phyloP scores from a whole-genome alignment of 2,329 filamentous ascomycete species.

The Epichloe coenophiala region DNA sequence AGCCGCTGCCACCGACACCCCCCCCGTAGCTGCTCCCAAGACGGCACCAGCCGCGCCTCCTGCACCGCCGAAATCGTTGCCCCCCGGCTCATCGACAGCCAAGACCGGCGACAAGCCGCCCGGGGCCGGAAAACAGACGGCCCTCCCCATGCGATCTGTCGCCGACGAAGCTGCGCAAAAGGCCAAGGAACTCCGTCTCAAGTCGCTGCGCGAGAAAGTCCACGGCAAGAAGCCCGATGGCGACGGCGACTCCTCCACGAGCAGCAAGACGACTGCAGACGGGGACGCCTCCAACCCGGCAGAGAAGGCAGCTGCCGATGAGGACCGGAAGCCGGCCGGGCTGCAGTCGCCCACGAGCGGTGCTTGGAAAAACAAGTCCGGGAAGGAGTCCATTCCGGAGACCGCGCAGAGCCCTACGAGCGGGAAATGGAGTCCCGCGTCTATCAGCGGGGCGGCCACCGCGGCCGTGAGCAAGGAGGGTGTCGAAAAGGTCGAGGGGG shows the following conservation, averaged over 20 bases:
- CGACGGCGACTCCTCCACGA: conserved; percentile 3
- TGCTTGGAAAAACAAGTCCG: conserved; percentile 4
- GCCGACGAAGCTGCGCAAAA: conserved; percentile 53
- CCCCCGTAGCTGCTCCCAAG: conserved; percentile 6
- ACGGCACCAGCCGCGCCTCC: conserved; percentile 11
- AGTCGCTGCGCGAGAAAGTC: conserved; percentile 40
- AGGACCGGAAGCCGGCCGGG: conserved; percentile 12
- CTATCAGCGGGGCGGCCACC: conserved; percentile 7
- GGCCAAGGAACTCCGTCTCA: conserved; percentile 45
- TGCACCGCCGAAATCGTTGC: conserved; percentile 10
- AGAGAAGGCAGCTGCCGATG: conserved; percentile 7
- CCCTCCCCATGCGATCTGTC: conserved; percentile 36
- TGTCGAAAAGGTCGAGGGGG: no score
- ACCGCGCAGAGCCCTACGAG: conserved; percentile 7
- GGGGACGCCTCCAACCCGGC: no score
- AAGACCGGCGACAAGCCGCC: conserved; percentile 16
- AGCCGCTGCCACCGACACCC: conserved; percentile 10
- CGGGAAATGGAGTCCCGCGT: conserved; percentile 6
- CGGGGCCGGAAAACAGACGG: conserved; percentile 6
- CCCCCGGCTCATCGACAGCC: conserved; percentile 7
- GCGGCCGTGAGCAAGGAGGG: conserved; percentile 20
- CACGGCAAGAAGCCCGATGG: conserved; percentile 29
- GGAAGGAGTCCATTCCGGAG: conserved; percentile 6
- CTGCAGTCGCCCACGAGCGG: conserved; percentile 13
- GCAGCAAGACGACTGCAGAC: no score